Evolutionary conservation across 2,329 filamentous ascomycete species (phyloP), one percentile per base, ranked within the genome.

Genomic region (Colletotrichum eleusines): DNA sequence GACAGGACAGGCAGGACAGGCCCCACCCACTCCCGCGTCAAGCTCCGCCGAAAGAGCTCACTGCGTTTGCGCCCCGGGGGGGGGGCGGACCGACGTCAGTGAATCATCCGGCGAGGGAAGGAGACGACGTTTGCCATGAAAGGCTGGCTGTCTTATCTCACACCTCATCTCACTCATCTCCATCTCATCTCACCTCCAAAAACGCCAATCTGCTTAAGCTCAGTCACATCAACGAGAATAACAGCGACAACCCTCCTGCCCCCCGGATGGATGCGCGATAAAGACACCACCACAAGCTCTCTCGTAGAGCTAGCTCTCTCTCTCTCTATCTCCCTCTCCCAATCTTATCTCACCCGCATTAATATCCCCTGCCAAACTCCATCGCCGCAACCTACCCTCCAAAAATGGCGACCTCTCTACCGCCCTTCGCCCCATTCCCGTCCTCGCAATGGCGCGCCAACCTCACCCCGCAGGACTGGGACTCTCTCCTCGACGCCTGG

Each of bases 351-450:
- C 42, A 48, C 2, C 42, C n/a, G 20, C 58, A n/a, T 48, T 48
- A 12, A 23, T 26, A 20, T 42, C 14, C 28, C 40, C 18, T 7
- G 31, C 42, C 51, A 35, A 54, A 26, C 31, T 23, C 63, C 64
- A 35, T 7, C 61, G n/a, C 23, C 16, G 18, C 38, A 12, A n/a
- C 12, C 23, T 7, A n/a, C 44, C 28, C 18, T 23, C 26, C 40
- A 40, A 74, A n/a, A 60, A 85, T 85, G 83, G 76, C 80, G 48
- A 72, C 78, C 75, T 77, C 82, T 64, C 82, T 95, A 59, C 94
- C 94, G 51, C 87, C 90, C 42, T 86, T 98, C 80, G 94, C 92
- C 68, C 88, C 92, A 26, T 94, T 96, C 76, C 95, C 95, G 23
- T 87, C 91, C 72, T 83, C 88, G 42, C 83, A 84, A 66, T 90